Evolutionary conservation across 352 stramenopile species (phyloP), one percentile per base, ranked within the genome.

Genomic region (Phytophthora hibernalis): DNA sequence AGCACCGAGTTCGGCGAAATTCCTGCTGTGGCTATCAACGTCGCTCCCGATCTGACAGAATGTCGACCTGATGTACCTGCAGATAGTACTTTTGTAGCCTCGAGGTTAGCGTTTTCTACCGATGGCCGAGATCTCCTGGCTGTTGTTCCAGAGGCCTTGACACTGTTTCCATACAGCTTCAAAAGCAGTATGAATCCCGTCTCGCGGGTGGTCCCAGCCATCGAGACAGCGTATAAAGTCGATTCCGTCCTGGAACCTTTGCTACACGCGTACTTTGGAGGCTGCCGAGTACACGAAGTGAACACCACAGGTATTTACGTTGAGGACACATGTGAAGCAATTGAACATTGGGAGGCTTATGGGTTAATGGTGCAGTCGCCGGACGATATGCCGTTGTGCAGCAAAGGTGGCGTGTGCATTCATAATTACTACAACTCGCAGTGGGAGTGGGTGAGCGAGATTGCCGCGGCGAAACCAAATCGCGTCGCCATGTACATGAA

Each of bases 391-490:
- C 68, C 68, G 0, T 28, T 76, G 4, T 73, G 68, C 31, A 70
- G 47, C 16, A 76, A 64, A 6, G 55, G 54, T 21, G 63, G 69
- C 40, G 57, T 76, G 8, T 76, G 68, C 21, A 30, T 72, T 33
- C 56, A 69, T 48, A 76, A 76, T 18, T 69, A 65, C 47, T 74
- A 71, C 51, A 74, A 74, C n/a, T 74, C 61, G 13, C 62, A 68
- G 13, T 74, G 54, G 60, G 60, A 70, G 21, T 70, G 55, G 40
- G 47, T 62, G 22, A 65, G 52, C 21, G 52, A 61, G n/a, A 63
- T 70, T 18, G 49, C 52, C 1, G 21, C 45, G 11, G 38, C 33
- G n/a, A 33, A 43, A 16, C 47, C 47, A 24, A 58, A 65, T 15
- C 60, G 60, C 16, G 53, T 71, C 21, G 50, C 21, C 16, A 74